Base-by-base conservation (phyloP, 306 rosid species). In the Glycine soja region DNA sequence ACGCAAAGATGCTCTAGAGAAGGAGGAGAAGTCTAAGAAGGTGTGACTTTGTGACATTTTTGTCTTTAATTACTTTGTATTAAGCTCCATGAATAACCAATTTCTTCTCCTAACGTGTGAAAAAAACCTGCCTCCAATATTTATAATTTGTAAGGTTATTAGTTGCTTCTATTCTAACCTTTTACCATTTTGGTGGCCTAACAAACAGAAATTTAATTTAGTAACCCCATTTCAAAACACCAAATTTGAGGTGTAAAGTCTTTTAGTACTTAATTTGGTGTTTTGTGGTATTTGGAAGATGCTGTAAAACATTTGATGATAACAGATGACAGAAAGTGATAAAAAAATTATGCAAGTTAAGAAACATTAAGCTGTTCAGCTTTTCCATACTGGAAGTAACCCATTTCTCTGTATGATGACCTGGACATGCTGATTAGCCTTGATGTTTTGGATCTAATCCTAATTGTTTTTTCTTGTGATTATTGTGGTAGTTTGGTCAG, bases 1-100 rank as follows among this genome's bases (percentile, higher is more conserved):
- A 83, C 93, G 92, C 86, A 91, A 87, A 84, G 97, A 95, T 58
- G 81, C 92, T 53, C 45, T 90, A 50, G 99, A 95, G 82, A 95
- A 86, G 88, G 99, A 93, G 59, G 97, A 95, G 81, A 95, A 76
- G 69, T 76, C 95, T 46, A 95, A 87, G 85, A 95, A 91, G 95
- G 99, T 95, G 40, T 5, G 61, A 34, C 42, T 47, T 9, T 48
- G 46, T 76, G 10, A 16, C 54, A 10, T 74, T 42, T 42, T 42
- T 42, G 9, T 42, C 8, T 42, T 40, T 7, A 4, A n/a, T 64
- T 62, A 8, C 48, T 78, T 9, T 46, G 48, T 10, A 40, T 74
- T 57, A n/a, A 47, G 45, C 72, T n/a, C 36, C 45, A 3, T 48
- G 30, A 10, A 24, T 8, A 16, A 6, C 47, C 24, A 62, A 36